Conservation (phyloP, 768 basidiomycete genomes). For the Flagelloscypha sp. region DNA sequence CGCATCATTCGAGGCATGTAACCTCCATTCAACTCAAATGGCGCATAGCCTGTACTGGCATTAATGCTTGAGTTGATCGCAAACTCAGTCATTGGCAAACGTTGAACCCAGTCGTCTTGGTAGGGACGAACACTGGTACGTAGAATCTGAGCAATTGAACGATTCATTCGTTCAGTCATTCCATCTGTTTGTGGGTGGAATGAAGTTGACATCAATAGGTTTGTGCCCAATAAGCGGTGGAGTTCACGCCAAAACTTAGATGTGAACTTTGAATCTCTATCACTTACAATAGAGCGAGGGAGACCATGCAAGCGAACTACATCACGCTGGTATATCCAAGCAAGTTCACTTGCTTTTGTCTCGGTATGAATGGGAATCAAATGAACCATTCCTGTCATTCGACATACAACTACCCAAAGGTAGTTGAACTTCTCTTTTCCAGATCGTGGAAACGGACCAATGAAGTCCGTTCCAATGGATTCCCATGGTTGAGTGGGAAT, state of each 20-base stretch:
- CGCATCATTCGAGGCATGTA: slow-evolving; percentile 16
- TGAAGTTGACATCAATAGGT: slow-evolving; percentile 17
- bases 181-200: slow-evolving; percentile 27
- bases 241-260: slow-evolving; percentile 19
- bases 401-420: slow-evolving; percentile 14
- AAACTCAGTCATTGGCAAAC: slow-evolving; percentile 12
- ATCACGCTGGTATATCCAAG: slow-evolving; percentile 7
- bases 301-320: slow-evolving; percentile 14
- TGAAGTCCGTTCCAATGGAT: slow-evolving; percentile 17
- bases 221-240: slow-evolving; percentile 11
- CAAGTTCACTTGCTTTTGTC: slow-evolving; percentile 4
- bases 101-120: slow-evolving; percentile 13
- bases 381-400: slow-evolving; percentile 13
- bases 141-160: slow-evolving; percentile 11
- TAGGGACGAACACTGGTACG: slow-evolving; percentile 4
- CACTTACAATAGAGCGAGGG: slow-evolving; percentile 15
- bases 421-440: slow-evolving; percentile 12
- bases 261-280: slow-evolving; percentile 19
- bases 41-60: slow-evolving; percentile 9
- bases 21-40: slow-evolving; percentile 17
- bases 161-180: slow-evolving; percentile 10
- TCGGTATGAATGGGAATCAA: slow-evolving; percentile 10
- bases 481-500: slow-evolving; percentile 14
- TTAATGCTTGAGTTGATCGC: slow-evolving; percentile 15
- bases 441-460: slow-evolving; percentile 16